Evolutionary conservation across 108 stramenopile genomes (phyloP), one percentile per base, ranked within the genome.

Genomic region (Schizochytrium sp.): DNA sequence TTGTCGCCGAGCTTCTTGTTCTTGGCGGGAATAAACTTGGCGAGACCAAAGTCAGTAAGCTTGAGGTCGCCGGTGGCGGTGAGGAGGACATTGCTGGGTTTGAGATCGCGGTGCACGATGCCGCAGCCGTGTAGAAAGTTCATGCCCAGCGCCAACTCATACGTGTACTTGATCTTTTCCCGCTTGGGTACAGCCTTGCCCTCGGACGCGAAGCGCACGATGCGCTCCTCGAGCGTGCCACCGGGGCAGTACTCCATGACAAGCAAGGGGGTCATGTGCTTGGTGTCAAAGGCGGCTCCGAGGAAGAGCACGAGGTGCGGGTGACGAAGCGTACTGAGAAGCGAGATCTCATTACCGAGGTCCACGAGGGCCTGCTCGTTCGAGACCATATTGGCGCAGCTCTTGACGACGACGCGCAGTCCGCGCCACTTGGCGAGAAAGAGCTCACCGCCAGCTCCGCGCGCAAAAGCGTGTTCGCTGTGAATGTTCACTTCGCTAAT

Each of bases 31-130:
- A 96, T 94, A 44, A 96, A 92, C 88, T 96, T 97, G 21, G 96
- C 95, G 8, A 99, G 96, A 21, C 97, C 98, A 93, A 99, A 98
- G 92, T 99, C 98, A 5, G 96, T 91, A 83, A 99, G 97, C 90
- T 98, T 98, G 51, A 98, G 89, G 23, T 96, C 93, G 23, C 97
- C 97, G 28, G 91, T 92, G 59, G 93, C 94, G 89, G 98, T 97
- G 69, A 97, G 92, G 59, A 98, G 89, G 19, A 97, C 71, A 90
- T 98, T 98, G 14, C 95, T 95, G 43, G 92, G 92, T 89, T 97
- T 97, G 72, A 97, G 90, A 92, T 98, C 97, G 14, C 97, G 95
- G 91, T 98, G 97, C 43, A 98, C 94, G 89, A 98, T 95, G 45
- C 91, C 91, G 87, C 95, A 95, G 53, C 95, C 95, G 91, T 98